Evolutionary conservation across 2,329 filamentous ascomycete species (phyloP).

Genomic region (Hymenoscyphus scutula): DNA sequence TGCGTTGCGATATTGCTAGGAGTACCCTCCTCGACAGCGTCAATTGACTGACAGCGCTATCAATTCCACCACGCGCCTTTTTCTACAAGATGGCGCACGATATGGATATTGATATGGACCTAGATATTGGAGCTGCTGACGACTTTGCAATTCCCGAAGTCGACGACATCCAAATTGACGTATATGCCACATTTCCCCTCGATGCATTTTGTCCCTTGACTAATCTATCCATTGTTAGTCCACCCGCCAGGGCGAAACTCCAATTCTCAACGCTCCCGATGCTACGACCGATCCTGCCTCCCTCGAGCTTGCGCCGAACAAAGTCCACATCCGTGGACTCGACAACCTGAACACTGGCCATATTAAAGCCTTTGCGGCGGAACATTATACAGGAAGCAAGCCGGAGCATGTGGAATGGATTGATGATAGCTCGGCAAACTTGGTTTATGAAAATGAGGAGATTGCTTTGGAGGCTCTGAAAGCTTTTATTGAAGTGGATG

Average conservation of each 20-base stretch:
- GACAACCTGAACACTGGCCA: slow-evolving; percentile 78
- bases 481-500: slow-evolving; percentile 48
- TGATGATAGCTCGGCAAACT: slow-evolving; percentile 85
- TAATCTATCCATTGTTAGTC: slow-evolving; percentile 20
- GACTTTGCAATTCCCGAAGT: slow-evolving; percentile 25
- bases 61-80: neutral
- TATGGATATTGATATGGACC: slow-evolving; percentile 76
- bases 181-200: slow-evolving; percentile 7
- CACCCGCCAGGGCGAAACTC: slow-evolving; percentile 20
- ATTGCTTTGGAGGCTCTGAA: slow-evolving; percentile 54
- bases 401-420: slow-evolving; percentile 83
- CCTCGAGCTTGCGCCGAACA: slow-evolving; percentile 27
- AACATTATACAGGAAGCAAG: slow-evolving; percentile 58
- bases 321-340: slow-evolving; percentile 72
- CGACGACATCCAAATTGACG: slow-evolving; percentile 20
- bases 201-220: slow-evolving; percentile 9
- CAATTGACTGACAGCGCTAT: neutral
- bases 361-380: slow-evolving; percentile 70
- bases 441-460: slow-evolving; percentile 65
- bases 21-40: neutral
- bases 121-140: slow-evolving; percentile 58
- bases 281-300: slow-evolving; percentile 28
- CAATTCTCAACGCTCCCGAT: slow-evolving; percentile 29
- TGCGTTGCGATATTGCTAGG: neutral
- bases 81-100: slow-evolving; percentile 34